These are phyloP conservation scores for Exobasidium rhododendri DNA, from an alignment of 1,284 basidiomycete genomes.

Conservation along the genomic window DNA sequence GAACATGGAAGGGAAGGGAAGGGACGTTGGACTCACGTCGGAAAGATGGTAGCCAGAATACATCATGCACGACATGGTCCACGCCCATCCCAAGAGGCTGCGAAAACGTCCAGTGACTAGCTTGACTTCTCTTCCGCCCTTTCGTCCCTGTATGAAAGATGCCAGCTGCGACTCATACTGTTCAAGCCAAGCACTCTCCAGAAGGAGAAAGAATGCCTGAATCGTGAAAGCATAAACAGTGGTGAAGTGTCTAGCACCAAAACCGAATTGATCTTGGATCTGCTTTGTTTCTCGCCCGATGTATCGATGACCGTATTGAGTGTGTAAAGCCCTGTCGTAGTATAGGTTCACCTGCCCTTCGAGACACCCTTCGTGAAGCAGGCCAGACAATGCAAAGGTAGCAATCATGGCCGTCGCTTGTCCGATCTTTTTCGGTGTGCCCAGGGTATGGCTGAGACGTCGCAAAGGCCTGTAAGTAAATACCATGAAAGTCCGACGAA, in stretches of 20 bases:
- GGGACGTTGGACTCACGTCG: conserved; percentile 6
- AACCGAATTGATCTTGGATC: background rate
- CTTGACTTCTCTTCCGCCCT: background rate
- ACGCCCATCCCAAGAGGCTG: background rate
- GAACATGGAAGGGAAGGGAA: too few relatives aligned
- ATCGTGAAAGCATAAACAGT: background rate
- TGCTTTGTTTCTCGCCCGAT: background rate
- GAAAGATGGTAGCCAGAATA: background rate
- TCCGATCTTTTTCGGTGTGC: background rate
- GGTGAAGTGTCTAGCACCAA: background rate
- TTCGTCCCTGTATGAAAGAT: background rate
- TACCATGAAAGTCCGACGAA: background rate
- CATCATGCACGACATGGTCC: conserved; percentile 2
- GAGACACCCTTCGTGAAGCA: conserved; percentile 2
- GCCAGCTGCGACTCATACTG: background rate
- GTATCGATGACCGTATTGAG: background rate
- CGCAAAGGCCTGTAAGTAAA: background rate
- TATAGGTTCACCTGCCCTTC: background rate
- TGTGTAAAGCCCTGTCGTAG: background rate
- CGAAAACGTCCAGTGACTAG: background rate
- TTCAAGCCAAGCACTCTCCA: background rate
- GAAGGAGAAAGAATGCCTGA: background rate
- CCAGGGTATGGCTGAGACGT: background rate
- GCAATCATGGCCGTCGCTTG: background rate
- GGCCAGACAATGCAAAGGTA: background rate